phyloP scores from a whole-genome alignment of 495 filamentous ascomycete genomes.

The Penicillium parvum region DNA sequence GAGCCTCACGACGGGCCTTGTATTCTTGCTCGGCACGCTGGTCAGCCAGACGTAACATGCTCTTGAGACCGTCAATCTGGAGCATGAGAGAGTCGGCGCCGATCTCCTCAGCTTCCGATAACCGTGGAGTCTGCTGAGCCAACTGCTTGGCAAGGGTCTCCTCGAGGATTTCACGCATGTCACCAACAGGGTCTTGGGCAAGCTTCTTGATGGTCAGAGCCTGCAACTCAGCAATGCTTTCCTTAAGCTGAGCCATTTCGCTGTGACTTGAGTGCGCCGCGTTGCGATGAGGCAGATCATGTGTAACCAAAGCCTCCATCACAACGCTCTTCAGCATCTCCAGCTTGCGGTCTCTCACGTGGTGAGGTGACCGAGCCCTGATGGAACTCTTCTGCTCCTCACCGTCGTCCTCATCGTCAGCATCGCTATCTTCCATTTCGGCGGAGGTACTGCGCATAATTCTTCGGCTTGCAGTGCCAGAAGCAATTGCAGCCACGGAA shows the following conservation, averaged over 20 bases:
- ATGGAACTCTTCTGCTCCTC: slow-evolving; percentile 42
- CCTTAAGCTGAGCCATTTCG: slow-evolving; percentile 50
- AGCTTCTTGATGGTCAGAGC: slow-evolving; percentile 36
- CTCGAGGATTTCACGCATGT: slow-evolving; percentile 45
- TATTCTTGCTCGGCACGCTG: slow-evolving; percentile 57
- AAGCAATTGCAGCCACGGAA: slow-evolving; percentile 50
- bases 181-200: slow-evolving; percentile 33
- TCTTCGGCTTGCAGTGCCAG: slow-evolving; percentile 33
- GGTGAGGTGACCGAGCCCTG: slow-evolving; percentile 55
- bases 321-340: slow-evolving; percentile 79
- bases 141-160: slow-evolving; percentile 41
- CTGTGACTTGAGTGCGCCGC: slow-evolving; percentile 35
- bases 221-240: slow-evolving; percentile 57
- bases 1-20: slow-evolving; percentile 59
- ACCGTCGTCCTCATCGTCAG: slow-evolving; percentile 89
- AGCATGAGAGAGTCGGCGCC: slow-evolving; percentile 50
- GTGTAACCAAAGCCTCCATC: slow-evolving; percentile 69
- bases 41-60: slow-evolving; percentile 49
- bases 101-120: slow-evolving; percentile 43
- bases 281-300: slow-evolving; percentile 29
- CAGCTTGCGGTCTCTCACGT: slow-evolving; percentile 67
- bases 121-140: slow-evolving; percentile 25
- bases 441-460: slow-evolving; percentile 55
- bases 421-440: slow-evolving; percentile 74
- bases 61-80: slow-evolving; percentile 50